Conservation (phyloP, 2,329 filamentous ascomycete species). For the Tolypocladium pustulatum region DNA sequence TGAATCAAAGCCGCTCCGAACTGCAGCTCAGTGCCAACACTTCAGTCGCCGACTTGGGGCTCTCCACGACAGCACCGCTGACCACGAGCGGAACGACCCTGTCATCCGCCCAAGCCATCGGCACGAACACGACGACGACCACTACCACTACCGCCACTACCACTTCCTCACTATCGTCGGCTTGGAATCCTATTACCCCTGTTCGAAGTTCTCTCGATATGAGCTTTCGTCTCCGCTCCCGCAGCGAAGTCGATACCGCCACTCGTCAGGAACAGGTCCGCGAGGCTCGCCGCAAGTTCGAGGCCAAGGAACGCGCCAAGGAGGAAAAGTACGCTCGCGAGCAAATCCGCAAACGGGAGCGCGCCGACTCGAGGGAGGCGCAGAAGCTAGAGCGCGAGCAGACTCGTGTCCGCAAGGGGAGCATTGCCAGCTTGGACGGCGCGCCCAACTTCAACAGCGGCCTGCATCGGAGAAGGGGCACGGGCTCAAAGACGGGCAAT, state of each 20-base stretch:
- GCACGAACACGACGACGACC: conserved; percentile 14
- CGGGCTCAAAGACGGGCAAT: conserved; percentile 15
- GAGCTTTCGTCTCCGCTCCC: conserved; percentile 48
- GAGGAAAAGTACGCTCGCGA: conserved; percentile 52
- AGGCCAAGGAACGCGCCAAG: conserved; percentile 50
- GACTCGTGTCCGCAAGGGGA: conserved; percentile 29
- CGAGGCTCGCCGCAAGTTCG: conserved; percentile 51
- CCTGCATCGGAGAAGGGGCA: conserved; percentile 15
- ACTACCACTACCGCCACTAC: conserved; percentile 1
- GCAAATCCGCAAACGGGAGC: conserved; percentile 46
- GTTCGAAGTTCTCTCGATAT: conserved; percentile 49
- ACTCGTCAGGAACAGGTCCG: conserved; percentile 47
- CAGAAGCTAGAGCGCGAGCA: conserved; percentile 37
- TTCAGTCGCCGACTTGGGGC: conserved; percentile 23
- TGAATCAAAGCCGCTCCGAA: conserved; percentile 35
- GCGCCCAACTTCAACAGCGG: conserved; percentile 19
- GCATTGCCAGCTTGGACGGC: conserved; percentile 20
- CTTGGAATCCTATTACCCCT: conserved; percentile 33
- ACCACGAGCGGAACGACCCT: conserved; percentile 15
- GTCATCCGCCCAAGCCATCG: conserved; percentile 12
- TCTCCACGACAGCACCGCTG: conserved; percentile 15
- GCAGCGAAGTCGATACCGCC: conserved; percentile 47
- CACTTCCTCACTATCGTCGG: conserved; percentile 10
- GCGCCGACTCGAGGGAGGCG: conserved; percentile 46
- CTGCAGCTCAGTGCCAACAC: conserved; percentile 25